Conservation (phyloP, 495 filamentous ascomycete species). For the Penicillium silybi region DNA sequence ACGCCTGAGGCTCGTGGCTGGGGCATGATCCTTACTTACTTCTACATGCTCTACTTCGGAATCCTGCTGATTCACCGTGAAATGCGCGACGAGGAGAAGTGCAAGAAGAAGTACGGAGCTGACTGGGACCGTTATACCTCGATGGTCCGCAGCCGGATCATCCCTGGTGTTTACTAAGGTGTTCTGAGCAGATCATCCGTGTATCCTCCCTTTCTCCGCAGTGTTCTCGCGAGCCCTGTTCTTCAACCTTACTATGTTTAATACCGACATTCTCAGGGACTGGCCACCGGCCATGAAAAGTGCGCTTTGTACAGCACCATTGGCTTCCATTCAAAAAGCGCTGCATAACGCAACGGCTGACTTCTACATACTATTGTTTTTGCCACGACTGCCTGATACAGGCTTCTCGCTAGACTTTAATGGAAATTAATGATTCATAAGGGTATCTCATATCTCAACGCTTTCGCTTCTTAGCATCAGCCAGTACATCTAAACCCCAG, state of each 20-base stretch:
- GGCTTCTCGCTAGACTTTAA: not conserved
- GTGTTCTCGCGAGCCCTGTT: not conserved
- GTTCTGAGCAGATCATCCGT: not conserved
- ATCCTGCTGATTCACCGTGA: conserved; percentile 88
- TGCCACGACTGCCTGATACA: not conserved
- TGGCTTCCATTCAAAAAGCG: not conserved
- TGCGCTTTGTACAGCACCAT: conserved; percentile 5
- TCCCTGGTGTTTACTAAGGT: conserved; percentile 82
- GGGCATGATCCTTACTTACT: conserved; percentile 89
- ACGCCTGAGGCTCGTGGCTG: conserved; percentile 67
- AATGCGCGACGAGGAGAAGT: conserved; percentile 88
- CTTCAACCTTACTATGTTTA: not conserved
- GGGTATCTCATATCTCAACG: conserved; percentile 22
- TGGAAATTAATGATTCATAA: conserved; percentile 6
- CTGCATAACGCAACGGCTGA: no score
- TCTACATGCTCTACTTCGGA: conserved; percentile 92
- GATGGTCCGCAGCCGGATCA: conserved; percentile 76
- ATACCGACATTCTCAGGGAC: not conserved
- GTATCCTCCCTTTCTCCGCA: not conserved
- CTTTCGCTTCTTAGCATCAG: conserved; percentile 36
- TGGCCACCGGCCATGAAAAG: not conserved
- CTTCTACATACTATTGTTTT: not conserved
- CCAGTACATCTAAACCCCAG: conserved; percentile 37
- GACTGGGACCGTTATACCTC: conserved; percentile 91
- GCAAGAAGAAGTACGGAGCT: conserved; percentile 82